Conservation (phyloP, 805 yeast genomes). For the Maudiozyma barnettii region DNA sequence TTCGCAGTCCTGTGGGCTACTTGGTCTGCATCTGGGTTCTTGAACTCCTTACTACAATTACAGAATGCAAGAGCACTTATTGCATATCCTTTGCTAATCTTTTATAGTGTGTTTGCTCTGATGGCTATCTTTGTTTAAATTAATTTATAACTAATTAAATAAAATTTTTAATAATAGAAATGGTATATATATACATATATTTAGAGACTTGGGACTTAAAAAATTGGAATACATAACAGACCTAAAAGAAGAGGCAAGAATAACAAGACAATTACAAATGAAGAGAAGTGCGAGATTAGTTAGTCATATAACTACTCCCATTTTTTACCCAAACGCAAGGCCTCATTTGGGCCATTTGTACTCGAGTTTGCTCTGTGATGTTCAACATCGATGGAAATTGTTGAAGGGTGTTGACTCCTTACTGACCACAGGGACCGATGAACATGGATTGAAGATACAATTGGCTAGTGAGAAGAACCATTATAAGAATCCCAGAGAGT, state of each 20-base stretch:
- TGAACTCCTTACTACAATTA: slow-evolving; percentile 73
- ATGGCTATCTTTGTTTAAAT: slow-evolving; percentile 75
- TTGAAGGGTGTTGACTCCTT: slow-evolving; percentile 38
- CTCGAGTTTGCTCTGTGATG: slow-evolving; percentile 78
- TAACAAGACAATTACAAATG: not conserved
- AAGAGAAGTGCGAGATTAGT: not conserved
- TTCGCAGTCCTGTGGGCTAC: slow-evolving; percentile 84
- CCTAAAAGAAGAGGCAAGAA: no score
- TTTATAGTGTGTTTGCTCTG: slow-evolving; percentile 87
- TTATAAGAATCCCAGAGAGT: slow-evolving; percentile 43
- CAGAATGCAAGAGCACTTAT: slow-evolving; percentile 80
- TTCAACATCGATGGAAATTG: slow-evolving; percentile 60
- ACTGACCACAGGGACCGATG: slow-evolving; percentile 91
- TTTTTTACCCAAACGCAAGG: slow-evolving; percentile 88
- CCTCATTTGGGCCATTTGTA: slow-evolving; percentile 94
- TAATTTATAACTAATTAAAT: not conserved
- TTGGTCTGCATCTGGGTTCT: slow-evolving; percentile 84
- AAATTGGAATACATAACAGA: no score
- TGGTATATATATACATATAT: no score
- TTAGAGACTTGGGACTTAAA: no score
- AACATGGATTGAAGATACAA: slow-evolving; percentile 90
- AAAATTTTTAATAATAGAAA: not conserved
- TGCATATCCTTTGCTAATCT: slow-evolving; percentile 87
- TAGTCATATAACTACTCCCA: slow-evolving; percentile 73
- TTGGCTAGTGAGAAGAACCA: slow-evolving; percentile 59